Conservation (phyloP, 345 rosid genomes). For the Pistacia vera region DNA sequence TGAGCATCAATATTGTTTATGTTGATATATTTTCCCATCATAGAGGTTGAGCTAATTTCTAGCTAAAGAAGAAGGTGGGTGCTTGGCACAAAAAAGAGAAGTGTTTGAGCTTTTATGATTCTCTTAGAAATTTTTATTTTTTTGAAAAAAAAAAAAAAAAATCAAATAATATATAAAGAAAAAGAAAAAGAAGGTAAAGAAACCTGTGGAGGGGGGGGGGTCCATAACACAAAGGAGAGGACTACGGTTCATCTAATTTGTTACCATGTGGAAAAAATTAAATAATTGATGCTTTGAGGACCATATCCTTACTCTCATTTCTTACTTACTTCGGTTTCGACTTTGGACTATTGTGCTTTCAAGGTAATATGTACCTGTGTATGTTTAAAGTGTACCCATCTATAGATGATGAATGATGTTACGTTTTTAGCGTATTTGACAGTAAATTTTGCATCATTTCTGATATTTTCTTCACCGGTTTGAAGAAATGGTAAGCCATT, state of each 20-base stretch:
- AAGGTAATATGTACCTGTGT: neutral
- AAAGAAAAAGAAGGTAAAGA: constrained; percentile 23
- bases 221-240: constrained; percentile 22
- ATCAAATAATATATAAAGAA: neutral
- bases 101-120: constrained; percentile 26
- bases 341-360: constrained; percentile 12
- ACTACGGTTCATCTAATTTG: constrained; percentile 37
- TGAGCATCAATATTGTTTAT: constrained; percentile 35
- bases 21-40: constrained; percentile 51
- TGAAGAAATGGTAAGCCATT: neutral
- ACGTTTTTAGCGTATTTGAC: neutral
- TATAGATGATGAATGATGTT: neutral
- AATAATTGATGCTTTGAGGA: constrained; percentile 5
- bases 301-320: neutral
- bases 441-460: neutral
- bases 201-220: constrained; percentile 13
- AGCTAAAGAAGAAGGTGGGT: constrained; percentile 31
- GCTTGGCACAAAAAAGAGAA: constrained; percentile 29
- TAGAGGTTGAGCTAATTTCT: constrained; percentile 4
- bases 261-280: constrained; percentile 30
- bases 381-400: neutral
- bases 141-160: neutral
- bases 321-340: neutral
- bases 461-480: neutral
- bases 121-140: constrained; percentile 15